Evolutionary conservation across 2,329 filamentous ascomycete species (phyloP).

Genomic region (Fusarium heterosporum): DNA sequence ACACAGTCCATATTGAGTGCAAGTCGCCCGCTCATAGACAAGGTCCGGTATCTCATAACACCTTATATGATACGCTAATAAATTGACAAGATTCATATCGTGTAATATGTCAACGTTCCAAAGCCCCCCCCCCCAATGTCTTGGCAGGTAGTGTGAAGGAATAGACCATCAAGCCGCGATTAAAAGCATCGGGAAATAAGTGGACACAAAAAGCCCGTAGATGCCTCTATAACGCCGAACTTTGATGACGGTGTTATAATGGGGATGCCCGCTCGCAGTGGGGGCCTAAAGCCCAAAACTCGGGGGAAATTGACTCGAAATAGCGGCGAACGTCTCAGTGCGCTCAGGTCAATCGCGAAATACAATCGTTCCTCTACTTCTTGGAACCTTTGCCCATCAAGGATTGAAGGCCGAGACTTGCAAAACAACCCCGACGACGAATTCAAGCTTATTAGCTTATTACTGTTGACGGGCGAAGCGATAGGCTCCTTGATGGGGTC

Average conservation of each 20-base stretch:
- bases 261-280: not conserved
- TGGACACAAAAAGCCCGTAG: not conserved
- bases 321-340: conserved; percentile 3
- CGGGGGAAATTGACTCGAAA: not conserved
- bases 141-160: too few relatives aligned
- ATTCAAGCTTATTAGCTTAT: conserved; percentile 22
- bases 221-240: not conserved
- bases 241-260: not conserved
- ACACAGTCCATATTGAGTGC: not conserved
- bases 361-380: not conserved
- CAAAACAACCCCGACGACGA: not conserved
- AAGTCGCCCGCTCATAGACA: not conserved
- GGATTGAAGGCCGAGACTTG: conserved; percentile 3
- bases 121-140: too few relatives aligned
- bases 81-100: too few relatives aligned
- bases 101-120: too few relatives aligned
- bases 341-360: not conserved
- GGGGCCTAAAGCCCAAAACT: not conserved
- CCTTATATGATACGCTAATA: too few relatives aligned
- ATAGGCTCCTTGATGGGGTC: not conserved
- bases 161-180: not conserved
- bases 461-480: not conserved
- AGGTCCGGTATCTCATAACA: too few relatives aligned
- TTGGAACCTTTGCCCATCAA: conserved; percentile 1
- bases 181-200: not conserved